These are phyloP conservation scores for Pleurotus sapidus DNA, from an alignment of 768 basidiomycete genomes.

Conservation along the genomic window DNA sequence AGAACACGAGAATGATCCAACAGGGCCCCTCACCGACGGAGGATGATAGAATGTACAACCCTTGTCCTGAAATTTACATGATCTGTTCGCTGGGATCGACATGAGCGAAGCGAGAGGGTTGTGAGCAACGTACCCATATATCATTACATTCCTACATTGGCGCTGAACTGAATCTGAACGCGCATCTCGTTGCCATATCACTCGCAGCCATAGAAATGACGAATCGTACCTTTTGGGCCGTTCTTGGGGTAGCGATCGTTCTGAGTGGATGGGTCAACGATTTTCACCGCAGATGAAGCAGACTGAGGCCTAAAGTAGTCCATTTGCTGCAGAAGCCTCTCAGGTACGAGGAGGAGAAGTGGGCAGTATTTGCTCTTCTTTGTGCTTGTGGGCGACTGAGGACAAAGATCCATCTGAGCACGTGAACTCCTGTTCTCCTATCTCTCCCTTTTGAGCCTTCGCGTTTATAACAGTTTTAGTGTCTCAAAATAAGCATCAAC, in stretches of 20 bases:
- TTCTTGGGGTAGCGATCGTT: constrained; percentile 35
- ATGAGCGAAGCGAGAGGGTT: too few species aligned
- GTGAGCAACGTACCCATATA: constrained; percentile 67
- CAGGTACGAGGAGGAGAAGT: neutral
- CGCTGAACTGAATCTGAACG: constrained; percentile 63
- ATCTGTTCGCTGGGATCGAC: constrained; percentile 35
- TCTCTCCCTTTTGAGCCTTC: too few species aligned
- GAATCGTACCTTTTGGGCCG: constrained; percentile 55
- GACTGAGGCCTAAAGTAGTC: constrained; percentile 70
- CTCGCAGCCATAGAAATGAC: constrained; percentile 10
- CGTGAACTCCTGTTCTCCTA: too few species aligned
- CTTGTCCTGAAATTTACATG: constrained; percentile 83
- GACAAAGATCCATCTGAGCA: neutral
- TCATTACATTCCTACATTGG: constrained; percentile 88
- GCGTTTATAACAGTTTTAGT: too few species aligned
- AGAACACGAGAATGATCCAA: too few species aligned
- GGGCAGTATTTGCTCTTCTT: too few species aligned
- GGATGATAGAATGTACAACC: constrained; percentile 86
- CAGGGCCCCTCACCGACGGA: constrained; percentile 26
- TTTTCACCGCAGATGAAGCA: constrained; percentile 63
- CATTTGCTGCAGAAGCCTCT: constrained; percentile 33
- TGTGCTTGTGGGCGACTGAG: neutral
- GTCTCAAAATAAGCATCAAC: too few species aligned
- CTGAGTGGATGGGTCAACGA: constrained; percentile 57
- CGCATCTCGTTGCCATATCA: neutral